Percentiles rank a stretch among this genome's conserved stretches.
These are phyloP conservation scores for Lagenidium giganteum DNA, from an alignment of 352 stramenopile species.

Conservation along the genomic window DNA sequence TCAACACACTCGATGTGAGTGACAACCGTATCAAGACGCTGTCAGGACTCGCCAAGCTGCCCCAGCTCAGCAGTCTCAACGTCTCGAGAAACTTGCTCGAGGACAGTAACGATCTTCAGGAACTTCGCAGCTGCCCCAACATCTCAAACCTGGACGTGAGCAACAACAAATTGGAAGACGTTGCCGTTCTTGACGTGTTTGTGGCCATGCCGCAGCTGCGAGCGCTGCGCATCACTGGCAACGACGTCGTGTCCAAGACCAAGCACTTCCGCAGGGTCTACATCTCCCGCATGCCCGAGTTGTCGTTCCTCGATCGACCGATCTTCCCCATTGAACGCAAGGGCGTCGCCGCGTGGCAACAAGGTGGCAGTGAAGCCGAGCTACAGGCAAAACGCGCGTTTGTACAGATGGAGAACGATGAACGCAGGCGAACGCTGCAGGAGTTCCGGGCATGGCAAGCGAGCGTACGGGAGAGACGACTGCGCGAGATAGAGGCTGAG, in stretches of 20 bases:
- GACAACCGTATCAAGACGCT: slow-evolving; percentile 88
- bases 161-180: slow-evolving; percentile 88
- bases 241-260: slow-evolving; percentile 88
- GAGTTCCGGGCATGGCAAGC: slow-evolving; percentile 80
- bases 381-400: slow-evolving; percentile 59
- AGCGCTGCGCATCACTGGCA: slow-evolving; percentile 80
- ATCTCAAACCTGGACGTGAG: slow-evolving; percentile 92
- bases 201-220: slow-evolving; percentile 75
- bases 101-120: slow-evolving; percentile 54
- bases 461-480: slow-evolving; percentile 52
- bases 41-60: slow-evolving; percentile 70
- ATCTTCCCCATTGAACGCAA: slow-evolving; percentile 91
- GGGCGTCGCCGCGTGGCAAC: slow-evolving; percentile 80
- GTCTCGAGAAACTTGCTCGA: slow-evolving; percentile 87
- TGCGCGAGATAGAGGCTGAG: slow-evolving; percentile 50
- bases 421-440: slow-evolving; percentile 53
- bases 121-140: slow-evolving; percentile 62
- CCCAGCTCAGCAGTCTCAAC: slow-evolving; percentile 85
- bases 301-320: slow-evolving; percentile 93
- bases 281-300: slow-evolving; percentile 71
- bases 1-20: slow-evolving; percentile 92
- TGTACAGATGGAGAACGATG: slow-evolving; percentile 75
- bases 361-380: slow-evolving; percentile 88
- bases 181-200: slow-evolving; percentile 74
- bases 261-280: slow-evolving; percentile 93